Conservation (phyloP, 2,329 filamentous ascomycete genomes). For the Exophiala aquamarina region DNA sequence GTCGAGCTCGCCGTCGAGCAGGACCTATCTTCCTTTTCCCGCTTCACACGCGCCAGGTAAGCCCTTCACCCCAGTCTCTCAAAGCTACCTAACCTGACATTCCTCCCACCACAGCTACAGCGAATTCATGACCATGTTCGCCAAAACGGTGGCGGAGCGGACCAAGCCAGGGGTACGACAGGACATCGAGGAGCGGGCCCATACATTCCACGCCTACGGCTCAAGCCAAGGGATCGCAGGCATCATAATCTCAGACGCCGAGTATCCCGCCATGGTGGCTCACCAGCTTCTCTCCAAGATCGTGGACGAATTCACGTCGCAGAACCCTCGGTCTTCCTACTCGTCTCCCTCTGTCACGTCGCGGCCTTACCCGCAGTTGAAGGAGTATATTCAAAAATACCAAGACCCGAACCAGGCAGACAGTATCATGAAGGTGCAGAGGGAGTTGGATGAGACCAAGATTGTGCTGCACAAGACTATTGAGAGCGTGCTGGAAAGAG, state of each 20-base stretch:
- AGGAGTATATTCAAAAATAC: constrained; percentile 65
- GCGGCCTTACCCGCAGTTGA: constrained; percentile 69
- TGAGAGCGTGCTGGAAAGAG: constrained; percentile 69
- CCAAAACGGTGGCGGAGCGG: constrained; percentile 82
- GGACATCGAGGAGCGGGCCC: constrained; percentile 79
- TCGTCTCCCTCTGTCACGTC: constrained; percentile 51
- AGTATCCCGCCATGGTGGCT: constrained; percentile 75
- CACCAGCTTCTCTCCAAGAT: constrained; percentile 86
- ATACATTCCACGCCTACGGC: constrained; percentile 76
- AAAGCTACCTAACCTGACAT: neutral
- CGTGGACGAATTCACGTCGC: constrained; percentile 79
- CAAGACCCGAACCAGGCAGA: constrained; percentile 63
- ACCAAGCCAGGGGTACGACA: constrained; percentile 79
- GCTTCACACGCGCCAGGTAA: constrained; percentile 74
- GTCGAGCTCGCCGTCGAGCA: constrained; percentile 75
- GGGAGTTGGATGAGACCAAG: constrained; percentile 96
- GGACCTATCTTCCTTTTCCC: constrained; percentile 74
- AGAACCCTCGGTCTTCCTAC: constrained; percentile 71
- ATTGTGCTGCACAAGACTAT: constrained; percentile 97
- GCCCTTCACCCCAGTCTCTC: constrained; percentile 23
- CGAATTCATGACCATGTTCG: constrained; percentile 81
- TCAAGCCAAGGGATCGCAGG: constrained; percentile 73
- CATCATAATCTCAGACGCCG: constrained; percentile 74
- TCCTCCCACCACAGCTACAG: constrained; percentile 50
- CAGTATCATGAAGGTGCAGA: constrained; percentile 92